Evolutionary conservation across 75 land plant species (phyloP).

Genomic region (Isoetes taiwanensis): DNA sequence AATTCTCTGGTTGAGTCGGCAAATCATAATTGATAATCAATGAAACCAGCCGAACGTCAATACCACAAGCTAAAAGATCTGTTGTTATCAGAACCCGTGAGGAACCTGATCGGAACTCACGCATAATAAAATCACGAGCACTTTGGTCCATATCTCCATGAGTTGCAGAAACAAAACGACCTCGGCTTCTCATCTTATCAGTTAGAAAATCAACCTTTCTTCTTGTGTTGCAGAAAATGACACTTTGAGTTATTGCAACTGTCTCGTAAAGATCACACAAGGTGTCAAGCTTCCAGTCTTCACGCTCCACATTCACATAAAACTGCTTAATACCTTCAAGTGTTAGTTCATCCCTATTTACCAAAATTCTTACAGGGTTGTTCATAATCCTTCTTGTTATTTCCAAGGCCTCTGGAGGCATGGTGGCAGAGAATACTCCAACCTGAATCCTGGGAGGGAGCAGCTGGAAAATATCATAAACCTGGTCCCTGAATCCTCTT

Average conservation of each 20-base stretch:
- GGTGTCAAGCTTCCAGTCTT: slow-evolving; percentile 42
- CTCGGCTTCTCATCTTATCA: slow-evolving; percentile 41
- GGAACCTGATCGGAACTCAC: too few species aligned
- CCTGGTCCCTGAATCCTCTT: slow-evolving; percentile 67
- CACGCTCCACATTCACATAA: slow-evolving; percentile 35
- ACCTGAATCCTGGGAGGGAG: slow-evolving; percentile 47
- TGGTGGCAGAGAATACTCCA: slow-evolving; percentile 56
- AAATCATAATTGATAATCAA: too few species aligned
- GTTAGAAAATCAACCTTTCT: slow-evolving; percentile 59
- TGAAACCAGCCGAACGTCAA: too few species aligned
- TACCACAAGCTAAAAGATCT: too few species aligned
- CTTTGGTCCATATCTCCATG: slow-evolving; percentile 67
- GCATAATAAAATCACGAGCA: slow-evolving; percentile 54
- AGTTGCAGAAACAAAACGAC: slow-evolving; percentile 54
- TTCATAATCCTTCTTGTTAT: slow-evolving; percentile 60
- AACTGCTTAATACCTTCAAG: slow-evolving; percentile 46
- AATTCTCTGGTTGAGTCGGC: too few species aligned
- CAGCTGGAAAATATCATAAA: slow-evolving; percentile 42
- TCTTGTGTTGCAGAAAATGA: slow-evolving; percentile 52
- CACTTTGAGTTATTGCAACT: slow-evolving; percentile 63
- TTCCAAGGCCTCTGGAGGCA: slow-evolving; percentile 63
- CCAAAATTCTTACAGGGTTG: slow-evolving; percentile 55
- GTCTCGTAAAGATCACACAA: slow-evolving; percentile 48
- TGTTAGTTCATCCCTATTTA: slow-evolving; percentile 46
- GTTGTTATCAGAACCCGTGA: too few species aligned